Conservation (phyloP, 2,329 filamentous ascomycete species). For the Beauveria medogensis region DNA sequence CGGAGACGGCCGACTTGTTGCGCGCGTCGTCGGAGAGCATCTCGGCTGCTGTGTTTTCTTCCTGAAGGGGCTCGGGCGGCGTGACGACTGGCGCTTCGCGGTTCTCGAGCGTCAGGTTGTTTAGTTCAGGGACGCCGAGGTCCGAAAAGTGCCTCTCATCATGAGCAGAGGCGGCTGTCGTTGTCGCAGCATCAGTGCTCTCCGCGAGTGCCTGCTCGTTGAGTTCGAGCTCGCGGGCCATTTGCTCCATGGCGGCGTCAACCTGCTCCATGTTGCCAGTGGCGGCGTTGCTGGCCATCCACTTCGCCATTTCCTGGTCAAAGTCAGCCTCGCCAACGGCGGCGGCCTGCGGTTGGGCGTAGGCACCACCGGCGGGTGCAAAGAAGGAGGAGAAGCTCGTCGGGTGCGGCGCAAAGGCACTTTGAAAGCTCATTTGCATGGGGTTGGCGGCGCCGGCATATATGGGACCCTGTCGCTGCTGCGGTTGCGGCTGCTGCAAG, state of each 20-base stretch:
- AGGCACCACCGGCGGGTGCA: conserved; percentile 19
- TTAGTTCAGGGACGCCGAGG: conserved; percentile 25
- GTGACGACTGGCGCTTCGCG: conserved; percentile 1
- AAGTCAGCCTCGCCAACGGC: conserved; percentile 27
- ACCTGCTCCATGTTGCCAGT: conserved; percentile 29
- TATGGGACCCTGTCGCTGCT: conserved; percentile 15
- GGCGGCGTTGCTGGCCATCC: conserved; percentile 30
- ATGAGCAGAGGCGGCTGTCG: not conserved
- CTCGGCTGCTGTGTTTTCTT: conserved; percentile 13
- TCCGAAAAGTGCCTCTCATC: conserved; percentile 18
- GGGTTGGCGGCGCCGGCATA: conserved; percentile 18
- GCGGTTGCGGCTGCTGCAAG: conserved; percentile 14
- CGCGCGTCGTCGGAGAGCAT: conserved; percentile 14
- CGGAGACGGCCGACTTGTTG: conserved; percentile 30
- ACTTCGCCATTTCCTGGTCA: conserved; percentile 32
- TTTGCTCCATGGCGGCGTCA: conserved; percentile 35
- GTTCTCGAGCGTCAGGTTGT: conserved; percentile 22
- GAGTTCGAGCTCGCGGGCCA: conserved; percentile 33
- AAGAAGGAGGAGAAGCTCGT: conserved; percentile 23
- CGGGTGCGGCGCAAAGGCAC: conserved; percentile 22
- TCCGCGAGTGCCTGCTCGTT: conserved; percentile 24
- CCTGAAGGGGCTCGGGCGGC: conserved; percentile 12
- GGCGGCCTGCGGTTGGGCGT: conserved; percentile 18
- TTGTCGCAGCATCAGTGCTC: conserved; percentile 3
- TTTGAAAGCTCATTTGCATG: conserved; percentile 22